Evolutionary conservation across 345 rosid species (phyloP), one percentile per base, ranked within the genome.

Genomic region (Linum usitatissimum): DNA sequence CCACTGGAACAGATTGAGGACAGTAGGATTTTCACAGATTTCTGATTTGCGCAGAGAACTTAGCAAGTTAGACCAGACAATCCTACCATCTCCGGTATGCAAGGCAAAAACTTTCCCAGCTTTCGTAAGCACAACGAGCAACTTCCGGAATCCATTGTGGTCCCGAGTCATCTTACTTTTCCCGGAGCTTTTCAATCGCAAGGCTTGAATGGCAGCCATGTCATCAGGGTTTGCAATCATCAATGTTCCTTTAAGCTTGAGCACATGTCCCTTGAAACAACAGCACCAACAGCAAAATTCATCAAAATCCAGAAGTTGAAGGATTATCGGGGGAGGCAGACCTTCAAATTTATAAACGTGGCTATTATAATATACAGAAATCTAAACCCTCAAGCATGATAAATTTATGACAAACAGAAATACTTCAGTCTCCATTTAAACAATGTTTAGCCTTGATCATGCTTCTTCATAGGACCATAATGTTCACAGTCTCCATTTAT

Each of bases 171-270:
- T 71, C 80, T 88, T 94, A 87, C 81, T 94, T 83, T 80, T 94
- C 75, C 87, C 95, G 53, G 95, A 90, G 77, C 82, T 81, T 75
- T 81, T 84, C 75, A 93, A 67, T 76, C 97, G 83, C 82, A 90
- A 75, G 55, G 75, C 86, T 80, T 87, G 96, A 64, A 94, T 88
- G 69, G 84, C 86, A 58, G 75, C 97, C 49, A 90, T 80, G 40
- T 94, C 99, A 68, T 90, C 97, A 20, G 95, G 86, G 77, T 82
- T 86, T 68, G 99, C 96, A 74, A 94, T 83, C 97, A 94, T 87
- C 68, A 94, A 78, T 21, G 92, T 81, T 51, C 92, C 97, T 76
- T 94, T 94, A 61, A 94, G 85, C 82, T 90, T 94, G 78, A 94
- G 73, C 68, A 83, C 8, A 57, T 94, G 99, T 62, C 96, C 99